Conservation (phyloP, 768 basidiomycete species). For the Psilocybe azurescens region DNA sequence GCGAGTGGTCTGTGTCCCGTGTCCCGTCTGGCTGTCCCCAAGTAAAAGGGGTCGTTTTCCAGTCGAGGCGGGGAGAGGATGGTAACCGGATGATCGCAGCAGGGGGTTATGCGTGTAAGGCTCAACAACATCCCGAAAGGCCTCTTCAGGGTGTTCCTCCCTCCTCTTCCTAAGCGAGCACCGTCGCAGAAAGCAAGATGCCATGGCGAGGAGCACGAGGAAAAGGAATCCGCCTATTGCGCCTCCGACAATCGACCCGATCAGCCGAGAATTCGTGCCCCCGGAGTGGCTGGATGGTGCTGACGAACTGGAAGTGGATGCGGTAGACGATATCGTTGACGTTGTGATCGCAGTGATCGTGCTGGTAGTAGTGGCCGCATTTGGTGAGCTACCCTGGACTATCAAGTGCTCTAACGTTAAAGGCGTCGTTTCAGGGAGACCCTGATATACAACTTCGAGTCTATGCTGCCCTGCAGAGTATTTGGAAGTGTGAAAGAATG, state of each 20-base stretch:
- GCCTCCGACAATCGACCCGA: background rate
- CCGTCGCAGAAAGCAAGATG: background rate
- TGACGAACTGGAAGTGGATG: background rate
- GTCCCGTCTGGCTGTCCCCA: background rate
- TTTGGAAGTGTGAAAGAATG: background rate
- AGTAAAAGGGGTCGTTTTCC: background rate
- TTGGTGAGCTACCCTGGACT: background rate
- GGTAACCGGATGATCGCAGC: background rate
- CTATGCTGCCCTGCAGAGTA: background rate
- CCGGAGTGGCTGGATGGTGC: background rate
- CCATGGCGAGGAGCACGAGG: background rate
- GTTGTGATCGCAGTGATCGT: background rate
- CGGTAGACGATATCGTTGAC: background rate
- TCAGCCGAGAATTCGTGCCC: background rate
- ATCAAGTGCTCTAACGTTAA: background rate
- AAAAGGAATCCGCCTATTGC: slow-evolving; percentile 3
- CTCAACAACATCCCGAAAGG: background rate
- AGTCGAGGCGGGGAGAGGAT: background rate
- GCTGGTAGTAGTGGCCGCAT: background rate
- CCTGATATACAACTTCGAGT: slow-evolving; percentile 1
- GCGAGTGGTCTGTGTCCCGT: background rate
- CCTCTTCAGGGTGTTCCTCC: background rate
- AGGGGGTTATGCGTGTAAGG: slow-evolving; percentile 5
- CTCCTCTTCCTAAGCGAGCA: background rate
- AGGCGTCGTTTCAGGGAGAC: background rate